phyloP scores from a whole-genome alignment of 2,329 filamentous ascomycete species.

The Colletotrichum tropicicola region DNA sequence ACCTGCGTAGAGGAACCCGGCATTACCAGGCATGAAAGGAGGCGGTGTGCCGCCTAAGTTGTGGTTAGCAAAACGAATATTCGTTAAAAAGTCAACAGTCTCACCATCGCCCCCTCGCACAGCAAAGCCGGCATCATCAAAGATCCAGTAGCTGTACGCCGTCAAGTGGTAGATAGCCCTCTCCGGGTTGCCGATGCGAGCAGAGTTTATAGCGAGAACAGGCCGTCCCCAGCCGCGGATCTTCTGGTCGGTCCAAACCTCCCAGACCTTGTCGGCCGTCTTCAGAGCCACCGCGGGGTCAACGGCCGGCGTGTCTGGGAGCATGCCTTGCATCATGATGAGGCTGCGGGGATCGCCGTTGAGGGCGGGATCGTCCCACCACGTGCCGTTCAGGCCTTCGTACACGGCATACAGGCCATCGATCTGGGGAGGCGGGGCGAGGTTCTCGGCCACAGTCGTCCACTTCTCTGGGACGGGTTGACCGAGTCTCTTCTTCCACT shows the following conservation, averaged over 20 bases:
- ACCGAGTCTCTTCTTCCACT: conserved; percentile 60
- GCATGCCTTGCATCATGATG: conserved; percentile 53
- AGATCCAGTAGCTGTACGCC: conserved; percentile 50
- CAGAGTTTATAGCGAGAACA: conserved; percentile 55
- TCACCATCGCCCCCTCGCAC: conserved; percentile 39
- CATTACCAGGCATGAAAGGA: conserved; percentile 48
- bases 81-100: too few relatives aligned
- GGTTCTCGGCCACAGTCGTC: conserved; percentile 56
- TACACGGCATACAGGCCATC: conserved; percentile 63
- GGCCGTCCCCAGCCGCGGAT: conserved; percentile 57
- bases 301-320: conserved; percentile 49
- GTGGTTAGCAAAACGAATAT: not conserved
- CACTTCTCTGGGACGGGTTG: conserved; percentile 53
- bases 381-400: conserved; percentile 56
- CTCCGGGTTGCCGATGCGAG: conserved; percentile 50
- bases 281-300: conserved; percentile 43
- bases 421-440: conserved; percentile 61
- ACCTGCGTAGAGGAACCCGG: conserved; percentile 45
- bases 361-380: conserved; percentile 48
- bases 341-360: conserved; percentile 54
- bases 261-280: conserved; percentile 49
- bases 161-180: conserved; percentile 51
- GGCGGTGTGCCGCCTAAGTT: conserved; percentile 35
- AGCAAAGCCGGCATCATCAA: conserved; percentile 49
- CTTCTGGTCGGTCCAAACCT: conserved; percentile 50